Evolutionary conservation across 2,329 filamentous ascomycete genomes (phyloP).

Genomic region (Pleochaeta shiraiana): DNA sequence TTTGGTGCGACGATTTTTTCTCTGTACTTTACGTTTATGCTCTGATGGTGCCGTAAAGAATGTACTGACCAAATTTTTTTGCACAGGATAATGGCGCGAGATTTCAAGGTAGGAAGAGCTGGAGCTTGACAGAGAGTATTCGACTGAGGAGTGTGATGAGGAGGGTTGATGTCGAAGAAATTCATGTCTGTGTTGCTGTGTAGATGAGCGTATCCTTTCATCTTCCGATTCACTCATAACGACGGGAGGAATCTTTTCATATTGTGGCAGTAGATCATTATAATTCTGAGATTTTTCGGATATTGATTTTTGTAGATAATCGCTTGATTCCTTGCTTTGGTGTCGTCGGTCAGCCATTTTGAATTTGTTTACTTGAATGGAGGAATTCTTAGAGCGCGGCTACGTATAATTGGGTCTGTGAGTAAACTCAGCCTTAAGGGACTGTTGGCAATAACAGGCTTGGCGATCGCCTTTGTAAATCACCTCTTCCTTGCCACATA

Average conservation of each 20-base stretch:
- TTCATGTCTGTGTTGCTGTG: background rate
- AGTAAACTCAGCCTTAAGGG: too few relatives aligned
- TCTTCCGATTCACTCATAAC: background rate
- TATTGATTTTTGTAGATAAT: background rate
- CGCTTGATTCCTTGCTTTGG: background rate
- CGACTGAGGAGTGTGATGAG: background rate
- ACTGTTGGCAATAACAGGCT: too few relatives aligned
- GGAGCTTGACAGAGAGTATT: constrained; percentile 10
- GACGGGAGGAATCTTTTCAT: background rate
- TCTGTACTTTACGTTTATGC: constrained; percentile 22
- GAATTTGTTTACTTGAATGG: background rate
- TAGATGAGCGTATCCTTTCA: background rate
- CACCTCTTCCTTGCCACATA: too few relatives aligned
- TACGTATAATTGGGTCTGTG: too few relatives aligned
- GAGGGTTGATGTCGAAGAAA: background rate
- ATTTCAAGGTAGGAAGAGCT: constrained; percentile 33
- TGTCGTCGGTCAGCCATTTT: background rate
- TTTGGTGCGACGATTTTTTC: constrained; percentile 22
- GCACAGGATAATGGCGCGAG: constrained; percentile 29
- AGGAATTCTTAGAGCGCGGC: too few relatives aligned
- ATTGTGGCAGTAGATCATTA: background rate
- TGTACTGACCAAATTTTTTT: constrained; percentile 30
- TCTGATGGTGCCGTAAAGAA: constrained; percentile 43
- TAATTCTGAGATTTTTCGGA: background rate
- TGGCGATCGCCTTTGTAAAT: too few relatives aligned